Evolutionary conservation across 2,329 filamentous ascomycete species (phyloP).

Genomic region (Intubia oerlemansii): DNA sequence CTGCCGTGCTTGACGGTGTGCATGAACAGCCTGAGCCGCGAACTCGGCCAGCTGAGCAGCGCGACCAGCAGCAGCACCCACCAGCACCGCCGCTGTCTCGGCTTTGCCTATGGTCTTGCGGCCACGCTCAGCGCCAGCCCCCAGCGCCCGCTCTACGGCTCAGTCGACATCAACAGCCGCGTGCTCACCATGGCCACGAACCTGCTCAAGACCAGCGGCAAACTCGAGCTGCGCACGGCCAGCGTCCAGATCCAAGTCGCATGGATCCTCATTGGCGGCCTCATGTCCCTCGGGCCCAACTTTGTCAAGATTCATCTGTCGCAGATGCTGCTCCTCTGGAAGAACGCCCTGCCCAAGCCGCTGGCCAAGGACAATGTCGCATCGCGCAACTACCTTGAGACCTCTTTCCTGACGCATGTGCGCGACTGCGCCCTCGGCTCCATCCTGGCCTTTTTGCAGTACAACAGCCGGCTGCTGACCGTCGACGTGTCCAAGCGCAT

Average conservation of each 20-base stretch:
- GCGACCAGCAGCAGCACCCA: slow-evolving; percentile 47
- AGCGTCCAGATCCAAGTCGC: slow-evolving; percentile 93
- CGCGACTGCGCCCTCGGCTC: slow-evolving; percentile 85
- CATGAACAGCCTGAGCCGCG: slow-evolving; percentile 83
- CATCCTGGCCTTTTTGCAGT: slow-evolving; percentile 79
- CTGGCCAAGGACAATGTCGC: slow-evolving; percentile 80
- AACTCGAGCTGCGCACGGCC: slow-evolving; percentile 75
- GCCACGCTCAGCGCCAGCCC: slow-evolving; percentile 81
- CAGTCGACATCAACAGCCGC: slow-evolving; percentile 83
- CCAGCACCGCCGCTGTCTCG: slow-evolving; percentile 48
- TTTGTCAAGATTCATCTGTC: slow-evolving; percentile 98
- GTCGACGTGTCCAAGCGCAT: slow-evolving; percentile 87
- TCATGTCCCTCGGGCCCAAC: slow-evolving; percentile 92
- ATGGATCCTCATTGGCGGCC: slow-evolving; percentile 87
- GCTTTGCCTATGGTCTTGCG: slow-evolving; percentile 79
- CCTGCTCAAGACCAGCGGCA: slow-evolving; percentile 76
- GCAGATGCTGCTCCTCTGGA: slow-evolving; percentile 85
- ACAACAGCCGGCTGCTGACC: slow-evolving; percentile 78
- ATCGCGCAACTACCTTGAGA: slow-evolving; percentile 65
- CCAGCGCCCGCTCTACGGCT: slow-evolving; percentile 74
- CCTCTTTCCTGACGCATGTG: slow-evolving; percentile 85
- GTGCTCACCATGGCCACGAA: slow-evolving; percentile 82
- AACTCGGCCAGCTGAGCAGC: slow-evolving; percentile 56
- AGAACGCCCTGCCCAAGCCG: slow-evolving; percentile 87
- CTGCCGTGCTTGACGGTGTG: slow-evolving; percentile 82